phyloP scores from a whole-genome alignment of 2,329 filamentous ascomycete species.

The Ciborinia camelliae region DNA sequence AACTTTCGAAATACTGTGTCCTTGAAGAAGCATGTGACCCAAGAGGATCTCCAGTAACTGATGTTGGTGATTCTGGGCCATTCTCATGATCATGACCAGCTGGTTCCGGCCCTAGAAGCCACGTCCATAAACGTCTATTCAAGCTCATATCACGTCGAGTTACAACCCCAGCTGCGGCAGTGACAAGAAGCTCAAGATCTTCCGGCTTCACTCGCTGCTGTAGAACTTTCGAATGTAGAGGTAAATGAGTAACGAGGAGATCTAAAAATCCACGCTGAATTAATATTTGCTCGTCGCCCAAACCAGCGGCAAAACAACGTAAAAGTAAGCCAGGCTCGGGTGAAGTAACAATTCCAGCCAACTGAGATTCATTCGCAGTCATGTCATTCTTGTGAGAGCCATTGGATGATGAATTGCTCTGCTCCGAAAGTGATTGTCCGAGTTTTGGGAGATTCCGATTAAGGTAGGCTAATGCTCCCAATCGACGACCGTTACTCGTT shows the following conservation, averaged over 20 bases:
- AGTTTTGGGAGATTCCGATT: conserved; percentile 74
- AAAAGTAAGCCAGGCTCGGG: conserved; percentile 90
- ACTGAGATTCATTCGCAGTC: conserved; percentile 47
- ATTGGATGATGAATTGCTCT: conserved; percentile 33
- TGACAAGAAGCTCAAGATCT: conserved; percentile 78
- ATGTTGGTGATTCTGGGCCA: conserved; percentile 44
- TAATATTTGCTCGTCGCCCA: conserved; percentile 81
- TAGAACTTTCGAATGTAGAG: conserved; percentile 76
- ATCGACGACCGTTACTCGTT: conserved; percentile 78
- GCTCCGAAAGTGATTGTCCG: conserved; percentile 43
- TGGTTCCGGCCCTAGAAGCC: conserved; percentile 81
- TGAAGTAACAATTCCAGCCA: conserved; percentile 68
- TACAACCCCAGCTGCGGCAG: conserved; percentile 83
- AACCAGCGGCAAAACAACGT: conserved; percentile 85
- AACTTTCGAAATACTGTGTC: conserved; percentile 78
- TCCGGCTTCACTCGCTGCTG: conserved; percentile 68
- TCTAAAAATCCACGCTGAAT: conserved; percentile 95
- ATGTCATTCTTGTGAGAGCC: conserved; percentile 32
- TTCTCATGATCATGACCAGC: conserved; percentile 47
- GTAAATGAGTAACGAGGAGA: conserved; percentile 83
- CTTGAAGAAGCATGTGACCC: conserved; percentile 46
- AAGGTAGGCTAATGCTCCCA: conserved; percentile 85
- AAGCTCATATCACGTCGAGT: conserved; percentile 92
- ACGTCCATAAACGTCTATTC: conserved; percentile 91
- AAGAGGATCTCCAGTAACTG: conserved; percentile 29